Percentiles rank a stretch among this genome's conserved stretches.
Conservation (phyloP, 305 asterid species). For the Solanum hybrid region DNA sequence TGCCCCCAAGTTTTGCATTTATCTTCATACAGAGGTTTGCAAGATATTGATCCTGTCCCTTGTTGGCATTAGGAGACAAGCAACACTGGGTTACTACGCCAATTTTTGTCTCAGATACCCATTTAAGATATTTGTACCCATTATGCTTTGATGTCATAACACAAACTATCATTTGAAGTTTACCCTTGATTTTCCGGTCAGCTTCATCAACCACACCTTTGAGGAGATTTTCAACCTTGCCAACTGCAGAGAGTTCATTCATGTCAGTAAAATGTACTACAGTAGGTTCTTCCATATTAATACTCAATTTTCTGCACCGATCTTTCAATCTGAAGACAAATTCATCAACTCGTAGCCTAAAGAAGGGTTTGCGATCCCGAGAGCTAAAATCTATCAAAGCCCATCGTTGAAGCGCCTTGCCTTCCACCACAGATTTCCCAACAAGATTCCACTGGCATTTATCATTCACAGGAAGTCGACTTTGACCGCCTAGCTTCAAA, state of each 20-base stretch:
- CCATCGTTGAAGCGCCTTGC: slow-evolving; percentile 43
- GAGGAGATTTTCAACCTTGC: slow-evolving; percentile 29
- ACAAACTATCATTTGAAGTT: slow-evolving; percentile 41
- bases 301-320: slow-evolving; percentile 32
- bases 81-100: slow-evolving; percentile 59
- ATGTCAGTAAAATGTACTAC: slow-evolving; percentile 15
- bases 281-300: slow-evolving; percentile 39
- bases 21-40: slow-evolving; percentile 54
- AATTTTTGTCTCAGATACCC: slow-evolving; percentile 45
- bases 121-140: slow-evolving; percentile 31
- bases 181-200: slow-evolving; percentile 6
- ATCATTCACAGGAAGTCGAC: slow-evolving; percentile 11
- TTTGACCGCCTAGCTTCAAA: slow-evolving; percentile 34
- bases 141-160: slow-evolving; percentile 37
- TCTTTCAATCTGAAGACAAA: slow-evolving; percentile 30
- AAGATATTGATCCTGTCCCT: slow-evolving; percentile 36
- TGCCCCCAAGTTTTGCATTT: slow-evolving; percentile 68
- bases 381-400: slow-evolving; percentile 42
- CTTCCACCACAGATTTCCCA: slow-evolving; percentile 37
- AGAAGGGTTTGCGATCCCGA: background rate
- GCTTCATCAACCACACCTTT: slow-evolving; percentile 22
- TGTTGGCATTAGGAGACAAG: slow-evolving; percentile 27
- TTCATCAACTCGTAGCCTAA: background rate
- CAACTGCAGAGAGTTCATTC: slow-evolving; percentile 28
- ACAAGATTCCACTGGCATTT: slow-evolving; percentile 53